Evolutionary conservation across 1,284 basidiomycete species (phyloP).

Genomic region (Ganoderma meredithae): DNA sequence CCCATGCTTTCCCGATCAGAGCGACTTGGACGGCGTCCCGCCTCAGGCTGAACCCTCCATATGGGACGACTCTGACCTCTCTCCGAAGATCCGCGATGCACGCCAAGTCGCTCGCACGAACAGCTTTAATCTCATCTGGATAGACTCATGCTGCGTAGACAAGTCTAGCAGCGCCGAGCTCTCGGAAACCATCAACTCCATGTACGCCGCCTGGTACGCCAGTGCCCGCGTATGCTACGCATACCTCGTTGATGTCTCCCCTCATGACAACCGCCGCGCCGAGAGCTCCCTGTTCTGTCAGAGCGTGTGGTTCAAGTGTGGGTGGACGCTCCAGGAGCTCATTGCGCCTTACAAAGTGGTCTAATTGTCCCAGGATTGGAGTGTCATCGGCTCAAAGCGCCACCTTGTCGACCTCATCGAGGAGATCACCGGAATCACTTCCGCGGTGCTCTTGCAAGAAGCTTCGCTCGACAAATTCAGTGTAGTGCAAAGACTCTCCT

Average conservation of each 20-base stretch:
- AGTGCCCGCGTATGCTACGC: background rate
- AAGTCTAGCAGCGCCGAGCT: slow-evolving; percentile 21
- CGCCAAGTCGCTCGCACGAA: slow-evolving; percentile 6
- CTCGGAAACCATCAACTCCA: slow-evolving; percentile 23
- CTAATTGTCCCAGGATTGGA: background rate
- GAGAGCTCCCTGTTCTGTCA: no score
- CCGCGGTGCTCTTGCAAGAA: background rate
- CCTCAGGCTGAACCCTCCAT: background rate
- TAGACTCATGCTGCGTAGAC: slow-evolving; percentile 24
- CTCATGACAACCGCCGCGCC: background rate
- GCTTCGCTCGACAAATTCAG: background rate
- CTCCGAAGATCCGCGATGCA: slow-evolving; percentile 11
- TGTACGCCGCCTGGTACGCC: slow-evolving; percentile 6
- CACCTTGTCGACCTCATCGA: background rate
- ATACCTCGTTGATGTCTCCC: background rate
- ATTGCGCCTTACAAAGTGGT: background rate
- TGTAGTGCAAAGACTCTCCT: slow-evolving; percentile 1
- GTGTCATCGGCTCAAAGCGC: background rate
- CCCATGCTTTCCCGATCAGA: no score
- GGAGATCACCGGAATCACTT: background rate
- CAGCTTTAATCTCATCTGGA: slow-evolving; percentile 12
- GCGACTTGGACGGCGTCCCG: background rate
- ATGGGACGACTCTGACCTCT: slow-evolving; percentile 3
- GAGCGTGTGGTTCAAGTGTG: background rate
- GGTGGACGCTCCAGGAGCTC: slow-evolving; percentile 4